Evolutionary conservation across 2,329 filamentous ascomycete genomes (phyloP), one percentile per base, ranked within the genome.

Genomic region (Beauveria varroae): DNA sequence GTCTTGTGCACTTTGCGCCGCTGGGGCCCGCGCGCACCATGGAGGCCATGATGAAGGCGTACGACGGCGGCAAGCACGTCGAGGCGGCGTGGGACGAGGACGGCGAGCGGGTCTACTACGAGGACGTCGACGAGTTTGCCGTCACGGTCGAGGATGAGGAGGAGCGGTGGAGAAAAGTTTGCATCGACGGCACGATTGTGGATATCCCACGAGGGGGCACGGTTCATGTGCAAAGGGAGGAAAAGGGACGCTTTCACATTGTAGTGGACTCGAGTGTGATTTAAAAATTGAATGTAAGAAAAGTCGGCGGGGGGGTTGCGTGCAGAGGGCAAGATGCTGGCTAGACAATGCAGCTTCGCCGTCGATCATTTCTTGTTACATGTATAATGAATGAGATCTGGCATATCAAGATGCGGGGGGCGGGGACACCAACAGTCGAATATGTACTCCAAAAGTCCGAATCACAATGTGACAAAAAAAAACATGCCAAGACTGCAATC

Each of bases 141-240:
- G 85, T 97, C 52, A 80, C 83, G 18, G 86, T 91, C 41, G 64
- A 77, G 1, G 90, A 95, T 68, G 77, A 83, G 18, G 85, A 91
- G n/a, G 78, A 77, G 51, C 78, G 86, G 57, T 97, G 92, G 92
- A 81, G 93, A 63, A 85, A 93, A 69, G 83, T 96, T 16, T 98
- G 93, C 71, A 80, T 98, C n/a, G 93, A 98, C 73, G 93, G 93
- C 3, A 91, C 88, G 58, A 96, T 96, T 68, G 84, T 97, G 3
- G 81, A 84, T 62, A 76, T 96, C 1, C 87, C 89, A 22, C 72
- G 79, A 57, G 86, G 82, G 2, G 92, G 92, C 0, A 87, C 84
- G 79, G 83, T 96, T 73, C 82, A 85, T 63, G 81, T 96, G 41
- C 49, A 40, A 0, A 74, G 72, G 64, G 82, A 76, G 68, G 78